Evolutionary conservation across 768 basidiomycete species (phyloP), one percentile per base, ranked within the genome.

Genomic region (Xerocomellus intermedius): DNA sequence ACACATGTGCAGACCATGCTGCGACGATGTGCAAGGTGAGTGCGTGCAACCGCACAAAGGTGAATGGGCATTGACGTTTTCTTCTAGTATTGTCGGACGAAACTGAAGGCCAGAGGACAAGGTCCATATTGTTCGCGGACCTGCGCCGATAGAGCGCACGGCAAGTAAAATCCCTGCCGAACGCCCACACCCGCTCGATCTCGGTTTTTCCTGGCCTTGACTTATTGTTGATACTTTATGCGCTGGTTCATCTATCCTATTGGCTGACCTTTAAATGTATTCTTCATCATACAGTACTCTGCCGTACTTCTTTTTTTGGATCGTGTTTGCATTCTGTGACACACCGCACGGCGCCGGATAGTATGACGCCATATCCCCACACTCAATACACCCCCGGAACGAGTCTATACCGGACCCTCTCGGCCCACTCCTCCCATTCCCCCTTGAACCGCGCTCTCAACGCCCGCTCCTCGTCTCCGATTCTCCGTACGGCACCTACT

Each of bases 1-100:
- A 82, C 70, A 78, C 74, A 44, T 86, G 85, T 64, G 83, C 82
- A 17, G 69, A 75, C 8, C 60, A 70, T 37, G 82, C 83, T 19
- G 62, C 60, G 13, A 48, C 41, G 36, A 57, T 50, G 45, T 72
- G 70, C 52, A 68, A 72, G 26, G 68, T 62, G 21, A 24, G 59
- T 33, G 21, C 14, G 37, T 12, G 26, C n/a, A n/a, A 26, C 42
- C 8, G 13, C 13, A 16, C 3, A 14, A 33, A 8, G 4, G n/a
- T 42, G 14, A 14, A 16, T 21, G 9, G 3, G 10, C 5, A n/a
- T 49, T 54, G 17, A 56, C 28, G 17, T 26, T n/a, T 35, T 30
- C 6, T 3, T 28, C 17, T 24, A 70, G 69, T 57, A 62, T 42
- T 72, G 69, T 47, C 62, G 52, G 12, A 59, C 36, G 44, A 61